Evolutionary conservation across 2,329 filamentous ascomycete species (phyloP), one percentile per base, ranked within the genome.

Genomic region (Colletotrichum spaethianum): DNA sequence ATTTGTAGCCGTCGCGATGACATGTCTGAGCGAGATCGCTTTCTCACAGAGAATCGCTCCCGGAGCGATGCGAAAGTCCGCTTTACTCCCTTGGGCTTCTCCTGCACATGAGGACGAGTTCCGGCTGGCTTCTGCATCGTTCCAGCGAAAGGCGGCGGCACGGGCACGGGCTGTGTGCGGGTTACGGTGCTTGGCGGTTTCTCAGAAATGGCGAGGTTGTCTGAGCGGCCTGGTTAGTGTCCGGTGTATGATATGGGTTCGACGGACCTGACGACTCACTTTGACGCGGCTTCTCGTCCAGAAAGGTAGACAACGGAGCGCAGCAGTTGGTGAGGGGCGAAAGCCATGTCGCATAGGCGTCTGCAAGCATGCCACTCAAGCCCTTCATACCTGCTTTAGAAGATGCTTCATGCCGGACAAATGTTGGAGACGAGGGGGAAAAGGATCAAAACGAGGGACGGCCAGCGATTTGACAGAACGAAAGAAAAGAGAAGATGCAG

Each of bases 1-100:
- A 92, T 92, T 72, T 83, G 83, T 78, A 87, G 86, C 79, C 87
- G 83, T 80, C 86, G 88, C 77, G 86, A 81, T 8, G 69, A 81
- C 63, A 83, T 80, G 71, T 84, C 82, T 71, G 86, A 83, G 75
- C 83, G 81, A 76, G 86, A 80, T 65, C 83, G 82, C 77, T 82
- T 86, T 79, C 83, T 87, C 76, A 82, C 80, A 63, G 86, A 85
- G 76, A 85, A 84, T 75, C 80, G 82, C 73, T 72, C 53, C 56
- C 81, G 81, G 76, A 78, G 80, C 75, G 84, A 82, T 74, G 82
- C 78, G 76, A 82, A 79, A 55, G 78, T 81, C 75, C 78, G 83
- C 61, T 78, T 84, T 63, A 80, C 77, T 73, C 80, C 78, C 56
- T 75, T 76, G 77, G 81, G 77, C 78, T 77, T 77, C 70, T 75